Evolutionary conservation across 1,139 yeast species (phyloP), one percentile per base, ranked within the genome.

Genomic region (Suhomyces ambrosiae): DNA sequence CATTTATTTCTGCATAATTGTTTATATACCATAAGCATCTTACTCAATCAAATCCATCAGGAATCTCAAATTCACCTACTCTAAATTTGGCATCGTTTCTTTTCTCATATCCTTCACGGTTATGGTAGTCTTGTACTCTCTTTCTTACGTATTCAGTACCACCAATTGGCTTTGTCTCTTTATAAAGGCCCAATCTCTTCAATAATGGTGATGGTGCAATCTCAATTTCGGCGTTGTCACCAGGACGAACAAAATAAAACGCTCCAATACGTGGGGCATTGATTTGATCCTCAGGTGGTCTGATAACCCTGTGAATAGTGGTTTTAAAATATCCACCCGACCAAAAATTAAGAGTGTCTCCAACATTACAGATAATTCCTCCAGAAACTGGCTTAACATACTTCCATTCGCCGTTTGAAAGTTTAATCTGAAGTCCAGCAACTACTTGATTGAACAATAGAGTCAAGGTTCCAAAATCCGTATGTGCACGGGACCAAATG

Each of bases 181-280:
- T 49, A 41, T 60, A 59, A 14, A 61, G 47, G 0, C 66, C 67
- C 24, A 59, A 46, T 23, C 59, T 46, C 33, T 54, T 53, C 28
- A 63, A 52, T 17, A 62, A 39, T 1, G 69, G 68, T 4, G 68
- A 61, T 22, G 60, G 60, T 7, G 62, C 65, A 6, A 61, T 45
- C 27, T 58, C 51, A 13, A 62, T 54, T 15, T 42, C 34, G 10
- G 61, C 55, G 3, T 57, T 53, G 33, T 61, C 63, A 12, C 65
- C 65, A 4, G 69, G 68, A 22, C 68, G 55, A 7, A 62, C 59
- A 42, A 63, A 63, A 35, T 63, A 63, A 39, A 63, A 60, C 1
- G 61, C 47, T 1, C 68, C 69, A 23, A 61, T 59, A 21, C 69
- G 41, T 7, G 64, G 64, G 7, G 55, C 53, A 26, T 45, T 35